Evolutionary conservation across 2,329 filamentous ascomycete genomes (phyloP).

Genomic region (Conoideocrella luteorostrata): DNA sequence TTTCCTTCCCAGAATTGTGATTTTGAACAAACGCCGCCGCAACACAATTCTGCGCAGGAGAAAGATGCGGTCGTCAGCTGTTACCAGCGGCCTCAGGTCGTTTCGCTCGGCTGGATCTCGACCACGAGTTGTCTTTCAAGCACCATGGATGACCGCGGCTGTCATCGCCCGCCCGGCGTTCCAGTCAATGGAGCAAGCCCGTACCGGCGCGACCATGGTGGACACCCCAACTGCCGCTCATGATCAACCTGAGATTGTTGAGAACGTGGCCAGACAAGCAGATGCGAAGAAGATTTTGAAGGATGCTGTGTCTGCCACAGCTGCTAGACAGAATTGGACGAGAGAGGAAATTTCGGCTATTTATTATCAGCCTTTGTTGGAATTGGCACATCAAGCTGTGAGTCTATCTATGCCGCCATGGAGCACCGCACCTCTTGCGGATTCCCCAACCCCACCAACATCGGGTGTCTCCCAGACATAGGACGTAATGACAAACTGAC

Average conservation of each 20-base stretch:
- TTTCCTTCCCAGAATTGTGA: neutral
- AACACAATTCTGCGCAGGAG: no score
- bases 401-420: no score
- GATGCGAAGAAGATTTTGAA: conserved; percentile 29
- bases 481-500: conserved; percentile 13
- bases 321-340: conserved; percentile 69
- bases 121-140: conserved; percentile 1
- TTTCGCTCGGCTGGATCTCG: conserved; percentile 7
- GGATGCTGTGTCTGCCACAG: conserved; percentile 52
- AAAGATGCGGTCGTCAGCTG: conserved; percentile 9
- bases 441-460: neutral
- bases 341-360: conserved; percentile 74
- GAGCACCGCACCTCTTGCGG: no score
- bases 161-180: neutral
- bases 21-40: neutral
- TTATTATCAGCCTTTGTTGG: conserved; percentile 75
- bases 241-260: conserved; percentile 4
- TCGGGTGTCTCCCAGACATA: no score
- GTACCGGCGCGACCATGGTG: conserved; percentile 12
- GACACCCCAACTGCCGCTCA: conserved; percentile 10
- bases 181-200: neutral
- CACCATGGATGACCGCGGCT: conserved; percentile 7
- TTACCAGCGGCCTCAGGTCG: conserved; percentile 7
- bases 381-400: conserved; percentile 70
- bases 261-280: conserved; percentile 6